Evolutionary conservation across 768 basidiomycete species (phyloP), one percentile per base, ranked within the genome.

Genomic region (Termitomyces sp.): DNA sequence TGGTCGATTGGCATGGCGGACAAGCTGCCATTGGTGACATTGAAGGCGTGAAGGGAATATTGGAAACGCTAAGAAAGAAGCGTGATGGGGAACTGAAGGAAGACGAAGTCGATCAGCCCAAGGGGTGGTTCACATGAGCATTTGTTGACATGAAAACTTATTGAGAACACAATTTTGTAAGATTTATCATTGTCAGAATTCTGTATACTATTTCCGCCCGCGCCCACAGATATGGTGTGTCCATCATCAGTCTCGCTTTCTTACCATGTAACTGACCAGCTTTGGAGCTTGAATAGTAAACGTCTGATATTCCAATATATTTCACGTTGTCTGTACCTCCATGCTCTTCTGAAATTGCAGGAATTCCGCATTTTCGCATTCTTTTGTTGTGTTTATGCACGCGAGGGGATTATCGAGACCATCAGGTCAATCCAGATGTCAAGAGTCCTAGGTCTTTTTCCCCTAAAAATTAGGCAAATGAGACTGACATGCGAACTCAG

Each of bases 1-100:
- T 92, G 0, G 90, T 92, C 2, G 85, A 92, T 64, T 92, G 90
- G 90, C 72, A 76, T 16, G 79, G 76, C 26, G 90, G 90, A 1
- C 77, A 77, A 44, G 88, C 83, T 10, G 79, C 79, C 20, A 72
- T 91, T 0, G 90, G 90, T 0, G 83, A 87, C 60, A 74, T 85
- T 18, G 86, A 89, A 6, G 85, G 85, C 20, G 90, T 90, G n/a
- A 81, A 79, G 56, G 67, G 68, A 1, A 86, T 92, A 16, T 66
- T 92, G 67, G 90, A 92, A 62, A 75, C 72, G 30, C 61, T 92
- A 57, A 74, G 89, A 65, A 82, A 82, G 72, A 80, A 75, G 58
- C 74, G 89, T 56, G 90, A 91, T 62, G 88, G 88, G 0, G 87
- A 89, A 64, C 52, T 70, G 30, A 69, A 75, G 58, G 79, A 75